Evolutionary conservation across 2,329 filamentous ascomycete species (phyloP).

Genomic region (Metarhizium anisopliae): DNA sequence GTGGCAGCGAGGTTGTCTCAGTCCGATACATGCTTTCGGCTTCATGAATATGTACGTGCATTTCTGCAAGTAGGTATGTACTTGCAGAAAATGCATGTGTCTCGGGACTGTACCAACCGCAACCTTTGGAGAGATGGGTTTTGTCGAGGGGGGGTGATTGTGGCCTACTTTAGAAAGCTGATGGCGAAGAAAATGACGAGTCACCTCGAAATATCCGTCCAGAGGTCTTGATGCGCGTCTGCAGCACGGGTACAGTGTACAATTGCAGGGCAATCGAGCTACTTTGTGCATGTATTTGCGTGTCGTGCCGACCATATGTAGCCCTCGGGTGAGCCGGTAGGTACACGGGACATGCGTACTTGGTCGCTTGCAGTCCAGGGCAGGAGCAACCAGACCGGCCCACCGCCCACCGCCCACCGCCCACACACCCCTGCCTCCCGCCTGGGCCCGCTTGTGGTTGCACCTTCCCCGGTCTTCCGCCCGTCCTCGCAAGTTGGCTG

Average conservation of each 20-base stretch:
- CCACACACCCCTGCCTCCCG: neutral
- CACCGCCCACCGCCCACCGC: too few species aligned
- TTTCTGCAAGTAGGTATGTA: neutral
- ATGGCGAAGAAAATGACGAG: neutral
- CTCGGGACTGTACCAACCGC: neutral
- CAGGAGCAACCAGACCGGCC: neutral
- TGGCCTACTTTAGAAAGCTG: neutral
- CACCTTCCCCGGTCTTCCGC: neutral
- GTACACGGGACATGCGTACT: too few species aligned
- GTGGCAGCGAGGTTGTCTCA: neutral
- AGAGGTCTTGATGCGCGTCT: neutral
- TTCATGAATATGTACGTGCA: neutral
- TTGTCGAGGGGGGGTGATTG: neutral
- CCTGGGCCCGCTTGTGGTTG: neutral
- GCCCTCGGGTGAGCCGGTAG: too few species aligned
- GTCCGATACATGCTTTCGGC: neutral
- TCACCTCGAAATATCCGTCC: neutral
- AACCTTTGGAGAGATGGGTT: too few species aligned
- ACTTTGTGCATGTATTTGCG: too few species aligned
- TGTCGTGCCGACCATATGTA: too few species aligned
- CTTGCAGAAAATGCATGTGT: neutral
- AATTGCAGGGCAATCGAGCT: neutral
- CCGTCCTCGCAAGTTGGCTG: neutral
- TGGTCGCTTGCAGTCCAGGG: neutral
- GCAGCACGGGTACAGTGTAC: neutral